Base-by-base conservation (phyloP, 2,329 filamentous ascomycete species). In the Mycogone perniciosa region DNA sequence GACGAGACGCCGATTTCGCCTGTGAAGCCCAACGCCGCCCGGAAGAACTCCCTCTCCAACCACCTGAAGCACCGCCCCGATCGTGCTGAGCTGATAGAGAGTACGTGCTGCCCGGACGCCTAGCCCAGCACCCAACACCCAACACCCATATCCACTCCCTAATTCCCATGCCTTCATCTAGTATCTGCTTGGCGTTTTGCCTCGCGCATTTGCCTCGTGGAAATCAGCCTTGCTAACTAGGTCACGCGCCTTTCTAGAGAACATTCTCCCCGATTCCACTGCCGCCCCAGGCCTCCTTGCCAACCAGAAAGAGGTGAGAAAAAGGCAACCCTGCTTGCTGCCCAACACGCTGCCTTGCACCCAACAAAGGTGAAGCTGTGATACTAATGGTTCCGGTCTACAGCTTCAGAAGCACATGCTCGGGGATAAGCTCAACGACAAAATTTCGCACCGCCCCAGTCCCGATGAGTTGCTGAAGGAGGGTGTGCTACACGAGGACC, bases 401-500 rank as follows among this genome's bases (percentile, higher is more conserved):
- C 45, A 80, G 73, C 82, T 96, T 39, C 82, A 90, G 69, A 89
- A 85, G 66, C 85, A 89, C 68, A 96, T 96, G 90, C 81, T 86
- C 10, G 86, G 84, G 53, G 88, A 96, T 67, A 86, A 79, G 50
- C 77, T 96, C 55, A 93, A 95, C 68, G 89, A 95, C 63, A 91
- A 91, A 68, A 82, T 96, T 56, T 80, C 86, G 62, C 79, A 85
- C 60, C 80, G 91, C 20, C 91, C 91, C 1, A 76, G 80, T 34
- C 86, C 88, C 8, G 88, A 90, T 58, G 78, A 86, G 46, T 74
- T 96, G 56, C 76, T 96, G 52, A 83, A 86, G 62, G 83, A 87
- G 59, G 90, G 90, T 5, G 88, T 96, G 50, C 71, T 96, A 57
- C 82, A 80, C 52, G 80, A 85, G 57, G 82, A 86, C 59, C 81